Evolutionary conservation across 108 stramenopile genomes (phyloP).

Genomic region (Asterionellopsis glacialis): DNA sequence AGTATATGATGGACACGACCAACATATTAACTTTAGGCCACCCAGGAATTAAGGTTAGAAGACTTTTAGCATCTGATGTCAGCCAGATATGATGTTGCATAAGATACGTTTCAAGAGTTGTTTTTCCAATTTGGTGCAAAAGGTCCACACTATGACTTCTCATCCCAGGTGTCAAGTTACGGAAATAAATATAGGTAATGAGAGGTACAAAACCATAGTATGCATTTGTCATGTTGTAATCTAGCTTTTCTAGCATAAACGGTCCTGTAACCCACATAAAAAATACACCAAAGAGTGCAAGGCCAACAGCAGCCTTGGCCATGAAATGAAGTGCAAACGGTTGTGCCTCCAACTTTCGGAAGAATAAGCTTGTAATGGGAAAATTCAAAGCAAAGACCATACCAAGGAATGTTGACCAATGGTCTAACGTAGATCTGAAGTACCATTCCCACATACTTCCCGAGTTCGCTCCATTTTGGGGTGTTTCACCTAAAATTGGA

Average conservation of each 20-base stretch:
- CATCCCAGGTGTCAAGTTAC: conserved; percentile 87
- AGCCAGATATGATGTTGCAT: conserved; percentile 99
- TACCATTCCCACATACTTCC: conserved; percentile 96
- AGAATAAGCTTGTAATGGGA: conserved; percentile 85
- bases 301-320: conserved; percentile 51
- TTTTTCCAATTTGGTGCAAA: conserved; percentile 92
- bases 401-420: conserved; percentile 93
- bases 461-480: conserved; percentile 72
- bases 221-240: conserved; percentile 94
- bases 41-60: conserved; percentile 69
- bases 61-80: conserved; percentile 78
- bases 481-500: conserved; percentile 72
- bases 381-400: conserved; percentile 94
- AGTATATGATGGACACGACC: conserved; percentile 64
- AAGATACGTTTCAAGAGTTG: conserved; percentile 96
- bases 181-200: conserved; percentile 89
- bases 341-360: conserved; percentile 78
- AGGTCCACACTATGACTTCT: conserved; percentile 78
- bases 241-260: conserved; percentile 68
- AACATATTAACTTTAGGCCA: conserved; percentile 79
- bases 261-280: conserved; percentile 74
- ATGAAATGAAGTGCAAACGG: conserved; percentile 10
- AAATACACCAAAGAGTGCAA: conserved; percentile 50
- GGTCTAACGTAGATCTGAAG: conserved; percentile 92
- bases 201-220: conserved; percentile 94